A percentile compares a stretch with the other conserved stretches of the same genome.
phyloP scores from a whole-genome alignment of 148 eudicot genomes.

The Nepenthes mirabilis region DNA sequence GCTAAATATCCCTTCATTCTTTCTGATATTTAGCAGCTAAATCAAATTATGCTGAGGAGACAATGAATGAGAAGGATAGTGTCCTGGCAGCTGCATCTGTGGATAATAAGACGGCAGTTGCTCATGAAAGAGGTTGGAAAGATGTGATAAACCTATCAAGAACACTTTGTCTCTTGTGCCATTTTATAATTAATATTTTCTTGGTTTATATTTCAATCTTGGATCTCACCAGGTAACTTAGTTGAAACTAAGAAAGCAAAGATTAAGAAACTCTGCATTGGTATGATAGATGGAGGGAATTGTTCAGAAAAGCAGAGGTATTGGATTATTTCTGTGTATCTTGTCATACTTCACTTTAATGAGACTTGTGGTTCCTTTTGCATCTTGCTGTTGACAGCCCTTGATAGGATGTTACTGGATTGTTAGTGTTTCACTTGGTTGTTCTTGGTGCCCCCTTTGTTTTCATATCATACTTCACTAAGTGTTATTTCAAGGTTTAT shows the following conservation, averaged over 20 bases:
- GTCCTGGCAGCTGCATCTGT: conserved; percentile 3
- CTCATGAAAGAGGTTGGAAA: conserved; percentile 4
- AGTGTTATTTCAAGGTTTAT: too few species aligned
- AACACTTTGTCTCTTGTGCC: too few species aligned
- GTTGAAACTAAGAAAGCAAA: conserved; percentile 26
- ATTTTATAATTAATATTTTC: neutral
- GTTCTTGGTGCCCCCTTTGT: too few species aligned
- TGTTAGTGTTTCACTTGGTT: too few species aligned
- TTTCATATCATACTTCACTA: too few species aligned
- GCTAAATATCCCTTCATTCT: conserved; percentile 1
- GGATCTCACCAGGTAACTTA: conserved; percentile 12
- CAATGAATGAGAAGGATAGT: conserved; percentile 10
- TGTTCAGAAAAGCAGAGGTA: conserved; percentile 71
- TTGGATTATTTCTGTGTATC: neutral
- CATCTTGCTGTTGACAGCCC: neutral
- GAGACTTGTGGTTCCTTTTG: neutral
- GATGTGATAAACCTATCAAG: neutral
- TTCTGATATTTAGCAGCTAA: conserved; percentile 14
- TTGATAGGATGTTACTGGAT: too few species aligned
- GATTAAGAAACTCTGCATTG: conserved; percentile 15
- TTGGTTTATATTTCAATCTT: conserved; percentile 1
- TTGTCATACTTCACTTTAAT: too few species aligned
- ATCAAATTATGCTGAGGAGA: conserved; percentile 20
- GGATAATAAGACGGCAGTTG: neutral
- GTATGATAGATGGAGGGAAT: conserved; percentile 23